Conservation (phyloP, 1,139 yeast genomes). For the Magnusiomyces fungicola region DNA sequence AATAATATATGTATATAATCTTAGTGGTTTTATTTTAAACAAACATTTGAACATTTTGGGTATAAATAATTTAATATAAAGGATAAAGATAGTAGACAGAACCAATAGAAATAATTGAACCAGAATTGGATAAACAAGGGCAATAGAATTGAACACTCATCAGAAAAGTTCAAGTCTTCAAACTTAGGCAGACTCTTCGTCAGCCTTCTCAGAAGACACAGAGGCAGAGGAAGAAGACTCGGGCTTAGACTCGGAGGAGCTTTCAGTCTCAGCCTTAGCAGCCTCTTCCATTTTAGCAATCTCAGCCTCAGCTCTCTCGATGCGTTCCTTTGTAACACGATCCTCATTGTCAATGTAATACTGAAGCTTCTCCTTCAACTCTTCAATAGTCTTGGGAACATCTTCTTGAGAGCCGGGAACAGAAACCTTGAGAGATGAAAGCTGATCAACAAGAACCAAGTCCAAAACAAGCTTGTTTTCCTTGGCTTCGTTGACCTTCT, state of each 20-base stretch:
- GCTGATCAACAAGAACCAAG: constrained; percentile 69
- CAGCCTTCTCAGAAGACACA: background rate
- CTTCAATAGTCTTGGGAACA: constrained; percentile 55
- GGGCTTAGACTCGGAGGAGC: constrained; percentile 30
- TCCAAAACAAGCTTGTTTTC: constrained; percentile 53
- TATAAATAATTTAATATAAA: too few relatives aligned
- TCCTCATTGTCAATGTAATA: constrained; percentile 71
- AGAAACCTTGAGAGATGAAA: constrained; percentile 68
- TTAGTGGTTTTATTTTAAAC: too few relatives aligned
- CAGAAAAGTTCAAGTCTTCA: too few relatives aligned
- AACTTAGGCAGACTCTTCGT: background rate
- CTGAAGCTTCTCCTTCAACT: constrained; percentile 66
- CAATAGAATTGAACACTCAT: too few relatives aligned
- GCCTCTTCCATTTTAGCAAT: constrained; percentile 48
- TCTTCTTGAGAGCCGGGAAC: constrained; percentile 78
- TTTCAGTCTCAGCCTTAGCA: constrained; percentile 19
- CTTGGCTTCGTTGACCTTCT: constrained; percentile 35
- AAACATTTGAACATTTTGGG: too few relatives aligned
- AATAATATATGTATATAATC: too few relatives aligned
- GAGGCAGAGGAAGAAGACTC: background rate
- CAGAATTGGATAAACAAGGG: too few relatives aligned
- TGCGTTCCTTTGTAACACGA: constrained; percentile 69
- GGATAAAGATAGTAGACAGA: too few relatives aligned
- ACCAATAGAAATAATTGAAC: too few relatives aligned
- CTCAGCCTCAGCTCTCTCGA: constrained; percentile 68